These are phyloP conservation scores for Ustilago trichophora DNA, from an alignment of 1,284 basidiomycete genomes.

Conservation along the genomic window DNA sequence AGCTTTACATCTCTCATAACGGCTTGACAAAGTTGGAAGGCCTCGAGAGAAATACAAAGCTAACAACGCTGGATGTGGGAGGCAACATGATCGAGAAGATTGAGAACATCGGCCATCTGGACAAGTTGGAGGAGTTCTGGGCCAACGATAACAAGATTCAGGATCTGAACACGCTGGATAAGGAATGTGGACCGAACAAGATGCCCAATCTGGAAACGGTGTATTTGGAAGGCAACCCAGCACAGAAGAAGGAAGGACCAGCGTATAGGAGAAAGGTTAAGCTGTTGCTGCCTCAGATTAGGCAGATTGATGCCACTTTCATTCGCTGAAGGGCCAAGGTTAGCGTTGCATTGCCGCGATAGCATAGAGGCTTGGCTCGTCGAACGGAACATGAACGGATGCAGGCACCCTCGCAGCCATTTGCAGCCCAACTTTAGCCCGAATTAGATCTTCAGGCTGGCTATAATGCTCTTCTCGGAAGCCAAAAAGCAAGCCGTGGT, in stretches of 20 bases:
- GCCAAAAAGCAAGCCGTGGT: too few species aligned
- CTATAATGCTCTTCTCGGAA: too few species aligned
- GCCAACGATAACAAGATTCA: slow-evolving; percentile 86
- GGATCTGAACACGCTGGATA: slow-evolving; percentile 75
- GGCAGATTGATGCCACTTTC: slow-evolving; percentile 93
- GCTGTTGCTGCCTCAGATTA: slow-evolving; percentile 84
- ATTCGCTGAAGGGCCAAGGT: slow-evolving; percentile 65
- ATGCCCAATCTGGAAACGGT: slow-evolving; percentile 79
- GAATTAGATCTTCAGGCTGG: too few species aligned
- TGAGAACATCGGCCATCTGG: slow-evolving; percentile 82
- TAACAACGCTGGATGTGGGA: slow-evolving; percentile 87
- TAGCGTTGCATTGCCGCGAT: too few species aligned
- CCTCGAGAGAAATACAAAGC: slow-evolving; percentile 72
- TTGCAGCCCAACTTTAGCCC: too few species aligned
- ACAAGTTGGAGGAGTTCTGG: slow-evolving; percentile 88
- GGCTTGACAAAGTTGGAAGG: slow-evolving; percentile 85
- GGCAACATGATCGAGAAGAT: slow-evolving; percentile 82
- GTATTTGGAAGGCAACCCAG: slow-evolving; percentile 94
- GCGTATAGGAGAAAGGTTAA: slow-evolving; percentile 90
- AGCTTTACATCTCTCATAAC: slow-evolving; percentile 94
- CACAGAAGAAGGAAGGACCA: slow-evolving; percentile 79
- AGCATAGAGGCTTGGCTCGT: too few species aligned
- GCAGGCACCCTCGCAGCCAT: too few species aligned
- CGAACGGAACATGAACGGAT: too few species aligned
- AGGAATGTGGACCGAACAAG: slow-evolving; percentile 75